These are phyloP conservation scores for Vitellaria paradoxa DNA, from an alignment of 179 eudicot species.

Conservation along the genomic window DNA sequence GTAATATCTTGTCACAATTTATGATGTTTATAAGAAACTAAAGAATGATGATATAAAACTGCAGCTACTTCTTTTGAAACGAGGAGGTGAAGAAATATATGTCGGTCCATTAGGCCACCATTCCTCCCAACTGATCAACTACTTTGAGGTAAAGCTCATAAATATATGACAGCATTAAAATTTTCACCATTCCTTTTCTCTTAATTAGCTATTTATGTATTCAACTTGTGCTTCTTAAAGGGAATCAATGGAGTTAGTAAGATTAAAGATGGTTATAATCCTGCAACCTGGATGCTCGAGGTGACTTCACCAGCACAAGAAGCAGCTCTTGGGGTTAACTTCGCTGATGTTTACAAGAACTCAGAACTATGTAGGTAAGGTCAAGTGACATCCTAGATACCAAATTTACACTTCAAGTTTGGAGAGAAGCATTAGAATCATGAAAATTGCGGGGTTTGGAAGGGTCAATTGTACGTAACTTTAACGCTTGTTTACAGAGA, in stretches of 20 bases:
- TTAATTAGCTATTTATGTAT: neutral
- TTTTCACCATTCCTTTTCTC: too few species aligned
- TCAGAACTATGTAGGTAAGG: conserved; percentile 28
- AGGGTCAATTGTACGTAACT: too few species aligned
- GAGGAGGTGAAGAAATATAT: conserved; percentile 85
- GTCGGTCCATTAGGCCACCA: conserved; percentile 79
- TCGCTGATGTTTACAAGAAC: conserved; percentile 26
- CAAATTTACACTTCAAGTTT: too few species aligned
- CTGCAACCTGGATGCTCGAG: conserved; percentile 42
- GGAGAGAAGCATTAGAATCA: too few species aligned
- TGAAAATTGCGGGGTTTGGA: too few species aligned
- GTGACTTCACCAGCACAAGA: conserved; percentile 32
- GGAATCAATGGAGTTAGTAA: conserved; percentile 33
- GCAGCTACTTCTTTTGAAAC: conserved; percentile 75
- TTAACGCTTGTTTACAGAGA: too few species aligned
- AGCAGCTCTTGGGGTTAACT: conserved; percentile 22
- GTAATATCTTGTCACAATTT: neutral
- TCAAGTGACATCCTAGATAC: neutral
- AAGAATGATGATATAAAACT: conserved; percentile 1
- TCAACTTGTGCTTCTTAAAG: conserved; percentile 26
- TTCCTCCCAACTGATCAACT: conserved; percentile 58
- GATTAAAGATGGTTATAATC: conserved; percentile 35
- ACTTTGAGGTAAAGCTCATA: conserved; percentile 63
- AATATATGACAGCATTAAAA: neutral
- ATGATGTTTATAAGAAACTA: neutral